phyloP scores from a whole-genome alignment of 345 rosid genomes.

The Pugionium cornutum region DNA sequence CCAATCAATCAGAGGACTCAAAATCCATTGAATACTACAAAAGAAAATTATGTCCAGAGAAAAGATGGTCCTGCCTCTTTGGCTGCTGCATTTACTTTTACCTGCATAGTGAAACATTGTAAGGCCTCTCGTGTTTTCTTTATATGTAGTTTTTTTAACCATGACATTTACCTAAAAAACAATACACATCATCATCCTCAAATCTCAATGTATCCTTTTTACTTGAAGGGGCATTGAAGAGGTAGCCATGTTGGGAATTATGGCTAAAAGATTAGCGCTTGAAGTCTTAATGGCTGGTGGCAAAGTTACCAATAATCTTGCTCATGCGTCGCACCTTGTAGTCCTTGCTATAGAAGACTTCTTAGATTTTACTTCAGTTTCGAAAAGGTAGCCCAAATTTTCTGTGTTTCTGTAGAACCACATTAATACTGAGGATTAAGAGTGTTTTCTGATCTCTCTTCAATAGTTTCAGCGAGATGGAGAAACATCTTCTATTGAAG shows the following conservation, averaged over 20 bases:
- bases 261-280: constrained; percentile 65
- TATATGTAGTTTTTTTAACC: not conserved
- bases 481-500: constrained; percentile 48
- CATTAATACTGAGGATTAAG: constrained; percentile 4
- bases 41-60: constrained; percentile 67
- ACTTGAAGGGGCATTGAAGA: constrained; percentile 55
- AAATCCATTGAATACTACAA: constrained; percentile 51
- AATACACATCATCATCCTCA: constrained; percentile 4
- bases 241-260: constrained; percentile 54
- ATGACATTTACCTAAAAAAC: constrained; percentile 16
- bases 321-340: constrained; percentile 71
- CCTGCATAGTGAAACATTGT: constrained; percentile 47
- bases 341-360: constrained; percentile 50
- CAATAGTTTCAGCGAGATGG: constrained; percentile 51
- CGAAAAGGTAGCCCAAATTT: constrained; percentile 46
- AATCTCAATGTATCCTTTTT: not conserved
- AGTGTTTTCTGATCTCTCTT: constrained; percentile 18
- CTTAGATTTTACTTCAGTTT: constrained; percentile 48
- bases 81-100: constrained; percentile 70
- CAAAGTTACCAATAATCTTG: constrained; percentile 56
- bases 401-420: not conserved
- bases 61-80: constrained; percentile 65
- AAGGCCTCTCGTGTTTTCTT: constrained; percentile 38
- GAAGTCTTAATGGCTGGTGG: constrained; percentile 83
- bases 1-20: constrained; percentile 51